Conservation (phyloP, 306 rosid genomes). For the Macrotyloma uniflorum region DNA sequence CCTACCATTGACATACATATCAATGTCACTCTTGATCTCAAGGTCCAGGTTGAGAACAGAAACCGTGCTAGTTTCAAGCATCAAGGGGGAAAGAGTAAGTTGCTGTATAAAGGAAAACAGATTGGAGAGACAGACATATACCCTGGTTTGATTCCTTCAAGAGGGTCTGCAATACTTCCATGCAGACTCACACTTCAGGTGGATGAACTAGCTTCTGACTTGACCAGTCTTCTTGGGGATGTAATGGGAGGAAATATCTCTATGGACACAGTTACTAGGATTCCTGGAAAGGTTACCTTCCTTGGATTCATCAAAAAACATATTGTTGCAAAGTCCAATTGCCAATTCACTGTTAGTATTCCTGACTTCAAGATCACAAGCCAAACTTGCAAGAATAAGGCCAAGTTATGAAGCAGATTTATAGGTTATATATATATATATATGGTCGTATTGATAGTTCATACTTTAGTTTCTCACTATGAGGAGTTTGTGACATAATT, state of each 20-base stretch:
- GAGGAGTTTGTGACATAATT: not conserved
- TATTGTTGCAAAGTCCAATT: constrained; percentile 51
- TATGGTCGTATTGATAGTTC: not conserved
- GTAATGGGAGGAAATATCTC: constrained; percentile 49
- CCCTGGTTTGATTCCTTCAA: constrained; percentile 59
- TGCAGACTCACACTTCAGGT: constrained; percentile 55
- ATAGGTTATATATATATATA: not conserved
- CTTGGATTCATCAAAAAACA: constrained; percentile 68
- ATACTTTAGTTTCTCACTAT: not conserved
- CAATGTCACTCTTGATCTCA: constrained; percentile 57
- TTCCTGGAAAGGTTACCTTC: constrained; percentile 60
- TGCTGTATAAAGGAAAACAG: constrained; percentile 45
- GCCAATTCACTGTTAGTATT: constrained; percentile 49
- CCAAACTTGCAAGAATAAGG: constrained; percentile 58
- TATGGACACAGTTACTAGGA: constrained; percentile 36
- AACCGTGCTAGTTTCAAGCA: constrained; percentile 67
- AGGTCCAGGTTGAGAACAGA: constrained; percentile 50
- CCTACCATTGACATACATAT: constrained; percentile 51
- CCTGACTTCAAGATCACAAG: constrained; percentile 45
- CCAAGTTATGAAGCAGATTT: constrained; percentile 48
- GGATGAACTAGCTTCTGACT: constrained; percentile 42
- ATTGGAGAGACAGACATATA: constrained; percentile 61
- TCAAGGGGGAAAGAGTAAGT: constrained; percentile 46
- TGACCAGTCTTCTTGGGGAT: constrained; percentile 45
- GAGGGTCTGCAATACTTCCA: constrained; percentile 38